phyloP scores from a whole-genome alignment of 1,284 basidiomycete species.

The Leccinum subrobustum region DNA sequence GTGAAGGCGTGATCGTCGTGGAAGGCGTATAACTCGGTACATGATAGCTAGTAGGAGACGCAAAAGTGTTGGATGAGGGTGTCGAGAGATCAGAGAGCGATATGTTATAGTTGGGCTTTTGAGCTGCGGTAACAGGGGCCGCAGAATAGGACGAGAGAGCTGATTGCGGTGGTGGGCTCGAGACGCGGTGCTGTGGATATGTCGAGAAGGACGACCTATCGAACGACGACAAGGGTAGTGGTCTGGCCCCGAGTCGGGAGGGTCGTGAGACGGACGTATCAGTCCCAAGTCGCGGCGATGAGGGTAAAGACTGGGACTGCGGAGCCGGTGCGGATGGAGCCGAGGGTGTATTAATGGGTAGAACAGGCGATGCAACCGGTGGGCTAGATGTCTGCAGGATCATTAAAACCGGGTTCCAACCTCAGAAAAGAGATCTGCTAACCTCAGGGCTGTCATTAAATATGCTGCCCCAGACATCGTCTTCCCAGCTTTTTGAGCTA shows the following conservation, averaged over 20 bases:
- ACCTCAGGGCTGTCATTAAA: slow-evolving; percentile 43
- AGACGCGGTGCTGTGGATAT: slow-evolving; percentile 18
- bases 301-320: slow-evolving; percentile 40
- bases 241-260: slow-evolving; percentile 40
- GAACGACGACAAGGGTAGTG: slow-evolving; percentile 37
- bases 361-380: slow-evolving; percentile 11
- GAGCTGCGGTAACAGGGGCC: slow-evolving; percentile 18
- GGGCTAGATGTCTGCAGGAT: slow-evolving; percentile 19
- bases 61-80: slow-evolving; percentile 14
- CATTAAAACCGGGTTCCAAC: slow-evolving; percentile 8
- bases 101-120: slow-evolving; percentile 58
- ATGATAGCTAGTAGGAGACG: slow-evolving; percentile 14
- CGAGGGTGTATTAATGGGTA: slow-evolving; percentile 10
- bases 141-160: slow-evolving; percentile 12
- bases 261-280: slow-evolving; percentile 32
- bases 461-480: slow-evolving; percentile 79
- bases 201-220: slow-evolving; percentile 34
- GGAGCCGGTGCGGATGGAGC: slow-evolving; percentile 25
- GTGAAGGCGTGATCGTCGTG: slow-evolving; percentile 20
- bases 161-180: slow-evolving; percentile 19
- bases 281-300: slow-evolving; percentile 37
- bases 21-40: slow-evolving; percentile 21
- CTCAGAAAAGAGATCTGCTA: background rate
- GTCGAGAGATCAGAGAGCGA: slow-evolving; percentile 33
- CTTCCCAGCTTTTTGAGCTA: slow-evolving; percentile 57